phyloP scores from a whole-genome alignment of 495 filamentous ascomycete species.

The Penicillium malachiteum region DNA sequence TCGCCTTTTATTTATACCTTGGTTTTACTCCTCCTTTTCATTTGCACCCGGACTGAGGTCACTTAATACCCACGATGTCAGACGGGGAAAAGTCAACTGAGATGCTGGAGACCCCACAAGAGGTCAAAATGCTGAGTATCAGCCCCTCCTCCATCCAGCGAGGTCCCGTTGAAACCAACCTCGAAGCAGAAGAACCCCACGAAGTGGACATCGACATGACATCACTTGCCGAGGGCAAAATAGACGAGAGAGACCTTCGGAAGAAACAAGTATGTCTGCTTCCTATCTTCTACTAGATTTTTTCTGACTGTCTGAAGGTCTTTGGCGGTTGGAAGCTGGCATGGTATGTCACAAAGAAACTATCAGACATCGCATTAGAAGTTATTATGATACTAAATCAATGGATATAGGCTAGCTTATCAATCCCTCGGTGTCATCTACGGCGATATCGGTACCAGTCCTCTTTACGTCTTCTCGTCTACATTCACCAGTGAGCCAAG shows the following conservation, averaged over 20 bases:
- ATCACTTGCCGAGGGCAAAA: not conserved
- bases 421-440: slow-evolving; percentile 71
- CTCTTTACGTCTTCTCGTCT: slow-evolving; percentile 69
- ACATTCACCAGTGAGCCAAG: slow-evolving; percentile 59
- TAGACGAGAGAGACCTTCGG: not conserved
- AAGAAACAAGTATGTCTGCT: not conserved
- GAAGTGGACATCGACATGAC: not conserved
- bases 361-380: no score
- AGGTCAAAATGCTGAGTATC: no score
- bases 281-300: not conserved
- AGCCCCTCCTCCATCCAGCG: no score
- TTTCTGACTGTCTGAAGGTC: not conserved
- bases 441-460: slow-evolving; percentile 72
- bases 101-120: no score
- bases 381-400: not conserved
- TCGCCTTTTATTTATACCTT: no score
- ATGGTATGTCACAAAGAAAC: not conserved
- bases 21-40: no score
- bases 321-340: not conserved
- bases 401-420: slow-evolving; percentile 51
- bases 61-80: no score
- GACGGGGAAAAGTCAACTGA: no score
- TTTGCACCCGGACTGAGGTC: no score
- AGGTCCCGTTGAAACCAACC: no score
- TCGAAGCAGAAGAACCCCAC: not conserved